phyloP scores from a whole-genome alignment of 371 early-diverging fungal genomes.

The Polyrhizophydium stewartii region DNA sequence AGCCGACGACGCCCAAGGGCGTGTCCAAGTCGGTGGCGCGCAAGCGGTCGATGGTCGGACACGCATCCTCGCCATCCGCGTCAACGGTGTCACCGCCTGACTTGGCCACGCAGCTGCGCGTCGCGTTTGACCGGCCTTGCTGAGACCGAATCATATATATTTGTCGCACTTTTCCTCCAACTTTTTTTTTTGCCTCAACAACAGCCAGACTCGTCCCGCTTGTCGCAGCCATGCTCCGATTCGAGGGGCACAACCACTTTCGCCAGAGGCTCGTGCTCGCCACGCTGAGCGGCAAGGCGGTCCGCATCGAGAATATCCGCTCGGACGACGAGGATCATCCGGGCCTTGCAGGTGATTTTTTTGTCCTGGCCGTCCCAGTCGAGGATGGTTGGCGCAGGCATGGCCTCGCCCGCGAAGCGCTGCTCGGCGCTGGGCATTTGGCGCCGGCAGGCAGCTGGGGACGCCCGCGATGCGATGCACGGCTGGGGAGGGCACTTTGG shows the following conservation, averaged over 20 bases:
- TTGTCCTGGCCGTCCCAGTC: background rate
- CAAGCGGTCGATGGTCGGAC: too few species aligned
- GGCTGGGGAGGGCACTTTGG: too few species aligned
- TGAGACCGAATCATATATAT: too few species aligned
- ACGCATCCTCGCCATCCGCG: too few species aligned
- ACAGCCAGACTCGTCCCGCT: background rate
- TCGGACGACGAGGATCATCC: slow-evolving; percentile 75
- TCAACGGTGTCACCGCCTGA: too few species aligned
- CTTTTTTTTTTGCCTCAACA: too few species aligned
- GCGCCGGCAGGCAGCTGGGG: background rate
- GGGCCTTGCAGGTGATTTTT: slow-evolving; percentile 69
- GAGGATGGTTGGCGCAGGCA: background rate
- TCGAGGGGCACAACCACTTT: slow-evolving; percentile 72
- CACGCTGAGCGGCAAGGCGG: slow-evolving; percentile 75
- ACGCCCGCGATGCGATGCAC: too few species aligned
- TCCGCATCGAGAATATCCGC: slow-evolving; percentile 88
- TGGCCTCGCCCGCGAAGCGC: background rate
- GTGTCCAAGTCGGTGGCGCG: too few species aligned
- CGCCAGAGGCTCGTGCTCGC: slow-evolving; percentile 89
- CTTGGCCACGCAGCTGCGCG: too few species aligned
- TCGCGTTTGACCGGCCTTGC: too few species aligned
- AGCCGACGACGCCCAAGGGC: too few species aligned
- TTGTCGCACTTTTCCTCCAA: too few species aligned
- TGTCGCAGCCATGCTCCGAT: slow-evolving; percentile 15
- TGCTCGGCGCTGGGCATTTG: background rate